These are phyloP conservation scores for Catunica adiposa DNA, from an alignment of 2,329 filamentous ascomycete genomes.

Conservation along the genomic window DNA sequence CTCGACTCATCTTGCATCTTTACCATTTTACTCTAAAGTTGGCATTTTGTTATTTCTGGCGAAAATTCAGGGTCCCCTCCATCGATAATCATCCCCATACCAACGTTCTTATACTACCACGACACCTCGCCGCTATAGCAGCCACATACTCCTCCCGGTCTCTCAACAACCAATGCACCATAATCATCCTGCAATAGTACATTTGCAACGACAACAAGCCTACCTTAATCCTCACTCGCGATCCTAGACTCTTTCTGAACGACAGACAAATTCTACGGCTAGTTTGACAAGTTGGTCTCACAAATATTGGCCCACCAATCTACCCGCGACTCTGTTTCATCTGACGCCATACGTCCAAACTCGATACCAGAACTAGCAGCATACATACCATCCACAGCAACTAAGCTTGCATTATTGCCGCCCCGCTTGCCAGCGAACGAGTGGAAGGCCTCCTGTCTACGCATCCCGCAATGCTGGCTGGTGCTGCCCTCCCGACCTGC, in stretches of 20 bases:
- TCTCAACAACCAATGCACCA: neutral
- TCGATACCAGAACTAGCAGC: too few relatives aligned
- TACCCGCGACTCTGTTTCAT: too few relatives aligned
- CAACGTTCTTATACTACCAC: neutral
- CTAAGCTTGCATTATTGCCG: neutral
- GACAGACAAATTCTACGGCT: too few relatives aligned
- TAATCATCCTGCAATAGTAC: neutral
- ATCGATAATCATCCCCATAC: neutral
- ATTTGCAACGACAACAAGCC: too few relatives aligned
- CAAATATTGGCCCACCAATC: too few relatives aligned
- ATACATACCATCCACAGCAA: neutral
- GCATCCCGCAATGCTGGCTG: conserved; percentile 7
- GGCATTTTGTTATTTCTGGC: neutral
- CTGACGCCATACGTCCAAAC: too few relatives aligned
- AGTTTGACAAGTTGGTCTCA: too few relatives aligned
- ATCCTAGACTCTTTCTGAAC: too few relatives aligned
- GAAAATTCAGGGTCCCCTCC: neutral
- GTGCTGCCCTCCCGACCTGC: neutral
- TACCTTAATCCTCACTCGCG: too few relatives aligned
- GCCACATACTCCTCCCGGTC: neutral
- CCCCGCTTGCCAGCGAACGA: too few relatives aligned
- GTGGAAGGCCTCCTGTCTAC: neutral
- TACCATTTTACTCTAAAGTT: too few relatives aligned
- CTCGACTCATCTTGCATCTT: too few relatives aligned
- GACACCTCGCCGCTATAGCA: neutral